These are phyloP conservation scores for Pichia sp. DNA, from an alignment of 1,139 yeast genomes.

Conservation along the genomic window DNA sequence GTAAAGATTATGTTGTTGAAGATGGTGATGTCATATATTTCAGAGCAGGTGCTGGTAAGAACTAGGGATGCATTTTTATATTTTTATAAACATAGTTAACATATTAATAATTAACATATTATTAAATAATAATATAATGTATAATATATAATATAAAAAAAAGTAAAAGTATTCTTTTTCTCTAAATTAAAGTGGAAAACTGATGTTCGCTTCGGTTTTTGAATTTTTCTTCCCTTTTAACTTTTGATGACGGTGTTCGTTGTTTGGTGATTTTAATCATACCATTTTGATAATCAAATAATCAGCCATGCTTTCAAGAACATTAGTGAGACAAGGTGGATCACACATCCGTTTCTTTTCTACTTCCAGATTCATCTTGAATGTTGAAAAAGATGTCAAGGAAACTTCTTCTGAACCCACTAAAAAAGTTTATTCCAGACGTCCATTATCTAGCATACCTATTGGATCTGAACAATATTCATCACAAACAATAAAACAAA, in stretches of 20 bases:
- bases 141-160: background rate
- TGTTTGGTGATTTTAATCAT: background rate
- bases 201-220: background rate
- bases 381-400: background rate
- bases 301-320: background rate
- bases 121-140: background rate
- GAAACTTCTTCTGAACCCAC: background rate
- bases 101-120: background rate
- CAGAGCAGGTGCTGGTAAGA: constrained; percentile 96
- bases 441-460: constrained; percentile 40
- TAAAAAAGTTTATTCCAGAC: constrained; percentile 15
- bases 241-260: no score
- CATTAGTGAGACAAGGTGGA: background rate
- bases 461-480: constrained; percentile 42
- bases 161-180: no score
- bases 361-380: background rate
- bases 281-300: background rate
- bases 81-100: background rate
- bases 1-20: constrained; percentile 93
- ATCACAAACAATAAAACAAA: constrained; percentile 25
- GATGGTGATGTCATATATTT: constrained; percentile 89
- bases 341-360: background rate
- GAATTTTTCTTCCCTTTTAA: background rate
- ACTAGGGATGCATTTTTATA: constrained; percentile 29
- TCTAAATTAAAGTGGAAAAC: no score